phyloP scores from a whole-genome alignment of 192 early-diverging fungal genomes.

The Coemansia sp. region DNA sequence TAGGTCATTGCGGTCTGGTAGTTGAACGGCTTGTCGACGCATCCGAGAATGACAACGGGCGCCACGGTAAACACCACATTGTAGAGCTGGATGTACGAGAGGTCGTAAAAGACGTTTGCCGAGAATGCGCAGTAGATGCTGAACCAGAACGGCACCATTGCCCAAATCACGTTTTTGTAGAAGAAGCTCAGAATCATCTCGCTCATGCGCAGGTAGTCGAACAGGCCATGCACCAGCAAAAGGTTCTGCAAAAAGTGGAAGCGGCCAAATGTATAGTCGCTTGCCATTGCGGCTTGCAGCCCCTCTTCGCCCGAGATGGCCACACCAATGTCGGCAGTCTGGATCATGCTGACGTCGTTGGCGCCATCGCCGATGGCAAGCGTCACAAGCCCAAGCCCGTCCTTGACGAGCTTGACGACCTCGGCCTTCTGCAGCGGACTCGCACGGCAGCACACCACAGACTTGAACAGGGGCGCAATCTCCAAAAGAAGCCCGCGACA shows the following conservation, averaged over 20 bases:
- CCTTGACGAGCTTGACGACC: conserved; percentile 86
- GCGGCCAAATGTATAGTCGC: conserved; percentile 90
- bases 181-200: conserved; percentile 93
- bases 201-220: conserved; percentile 84
- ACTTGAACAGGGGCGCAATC: conserved; percentile 72
- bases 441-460: conserved; percentile 93
- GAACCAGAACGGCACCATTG: conserved; percentile 91
- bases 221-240: conserved; percentile 90
- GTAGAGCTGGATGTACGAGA: conserved; percentile 87
- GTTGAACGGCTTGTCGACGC: conserved; percentile 50
- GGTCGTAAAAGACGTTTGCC: conserved; percentile 91
- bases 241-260: conserved; percentile 87
- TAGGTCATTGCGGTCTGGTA: conserved; percentile 57
- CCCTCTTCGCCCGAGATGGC: conserved; percentile 80
- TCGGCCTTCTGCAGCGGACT: conserved; percentile 94
- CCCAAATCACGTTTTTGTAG: conserved; percentile 95
- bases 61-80: conserved; percentile 75
- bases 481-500: conserved; percentile 54
- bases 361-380: conserved; percentile 76
- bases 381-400: conserved; percentile 67
- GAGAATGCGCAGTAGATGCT: conserved; percentile 92
- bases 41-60: conserved; percentile 65
- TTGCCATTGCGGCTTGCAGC: conserved; percentile 90
- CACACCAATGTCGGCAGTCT: conserved; percentile 87
- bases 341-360: conserved; percentile 98